Conservation (phyloP, 2,329 filamentous ascomycete species). For the Orbilia blumenaviensis region DNA sequence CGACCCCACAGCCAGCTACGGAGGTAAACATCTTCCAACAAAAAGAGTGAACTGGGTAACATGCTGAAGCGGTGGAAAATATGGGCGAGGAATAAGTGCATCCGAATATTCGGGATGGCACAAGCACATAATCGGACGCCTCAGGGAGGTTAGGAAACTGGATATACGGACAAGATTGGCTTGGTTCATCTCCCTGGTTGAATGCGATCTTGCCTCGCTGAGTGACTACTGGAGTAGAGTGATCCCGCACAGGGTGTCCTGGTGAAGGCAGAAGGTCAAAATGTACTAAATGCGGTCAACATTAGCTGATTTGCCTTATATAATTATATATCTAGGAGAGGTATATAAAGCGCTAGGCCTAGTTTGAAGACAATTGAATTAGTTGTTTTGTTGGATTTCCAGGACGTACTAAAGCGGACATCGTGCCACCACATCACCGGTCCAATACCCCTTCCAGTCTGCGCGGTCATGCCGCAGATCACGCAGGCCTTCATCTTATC, state of each 20-base stretch:
- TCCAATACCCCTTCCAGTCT: background rate
- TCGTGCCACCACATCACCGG: conserved; percentile 8
- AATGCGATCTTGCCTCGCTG: background rate
- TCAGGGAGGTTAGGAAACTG: background rate
- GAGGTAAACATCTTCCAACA: conserved; percentile 19
- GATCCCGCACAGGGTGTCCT: background rate
- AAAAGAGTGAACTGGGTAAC: conserved; percentile 17
- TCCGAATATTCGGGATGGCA: background rate
- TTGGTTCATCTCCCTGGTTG: background rate
- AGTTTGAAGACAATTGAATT: too few relatives aligned
- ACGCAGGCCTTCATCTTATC: conserved; percentile 2
- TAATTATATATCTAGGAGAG: too few relatives aligned
- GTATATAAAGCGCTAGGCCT: background rate
- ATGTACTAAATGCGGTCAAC: background rate
- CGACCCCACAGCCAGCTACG: background rate
- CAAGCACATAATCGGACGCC: background rate
- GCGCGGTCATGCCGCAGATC: conserved; percentile 9
- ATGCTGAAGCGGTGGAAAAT: background rate
- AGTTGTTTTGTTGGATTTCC: background rate
- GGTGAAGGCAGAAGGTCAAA: background rate
- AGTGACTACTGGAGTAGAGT: background rate
- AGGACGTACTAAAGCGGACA: conserved; percentile 8
- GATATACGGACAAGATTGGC: background rate
- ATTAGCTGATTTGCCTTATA: background rate
- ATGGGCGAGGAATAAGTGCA: background rate